Conservation (phyloP, 2,329 filamentous ascomycete species). For the Amesomyces nigricolor region DNA sequence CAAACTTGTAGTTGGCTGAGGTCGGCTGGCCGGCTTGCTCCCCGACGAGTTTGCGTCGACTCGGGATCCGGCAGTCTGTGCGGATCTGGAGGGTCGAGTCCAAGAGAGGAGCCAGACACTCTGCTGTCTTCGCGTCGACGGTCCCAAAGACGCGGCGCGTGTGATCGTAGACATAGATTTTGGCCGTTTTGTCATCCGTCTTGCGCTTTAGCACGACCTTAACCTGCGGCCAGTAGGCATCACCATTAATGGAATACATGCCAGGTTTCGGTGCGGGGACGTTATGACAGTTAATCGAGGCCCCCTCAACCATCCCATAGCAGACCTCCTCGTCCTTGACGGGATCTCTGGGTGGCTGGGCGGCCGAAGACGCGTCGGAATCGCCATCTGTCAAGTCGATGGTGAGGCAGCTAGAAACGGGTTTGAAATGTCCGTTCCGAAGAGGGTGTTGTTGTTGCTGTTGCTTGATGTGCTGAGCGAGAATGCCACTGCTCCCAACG, state of each 20-base stretch:
- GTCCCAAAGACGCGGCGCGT: slow-evolving; percentile 66
- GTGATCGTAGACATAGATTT: slow-evolving; percentile 69
- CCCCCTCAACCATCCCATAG: slow-evolving; percentile 68
- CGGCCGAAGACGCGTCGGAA: slow-evolving; percentile 48
- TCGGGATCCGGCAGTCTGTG: slow-evolving; percentile 64
- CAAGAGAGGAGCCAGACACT: slow-evolving; percentile 65
- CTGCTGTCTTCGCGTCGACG: slow-evolving; percentile 63
- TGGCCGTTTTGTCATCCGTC: slow-evolving; percentile 48
- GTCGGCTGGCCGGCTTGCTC: slow-evolving; percentile 59
- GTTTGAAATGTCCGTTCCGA: slow-evolving; percentile 27
- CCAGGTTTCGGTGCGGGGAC: slow-evolving; percentile 66
- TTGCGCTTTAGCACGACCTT: slow-evolving; percentile 64
- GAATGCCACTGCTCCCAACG: slow-evolving; percentile 47
- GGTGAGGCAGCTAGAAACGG: slow-evolving; percentile 33
- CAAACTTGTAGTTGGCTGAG: slow-evolving; percentile 57
- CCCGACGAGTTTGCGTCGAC: slow-evolving; percentile 55
- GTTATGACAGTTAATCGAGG: slow-evolving; percentile 58
- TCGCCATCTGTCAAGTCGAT: slow-evolving; percentile 59
- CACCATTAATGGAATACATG: slow-evolving; percentile 51
- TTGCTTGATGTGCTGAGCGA: slow-evolving; percentile 63
- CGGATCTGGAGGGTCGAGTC: slow-evolving; percentile 64
- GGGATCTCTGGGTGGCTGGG: slow-evolving; percentile 56
- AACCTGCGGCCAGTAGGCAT: slow-evolving; percentile 64
- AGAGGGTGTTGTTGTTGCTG: slow-evolving; percentile 51
- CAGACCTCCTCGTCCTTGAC: slow-evolving; percentile 67